Percentiles rank a stretch among this genome's conserved stretches.
Evolutionary conservation across 208 protist species (phyloP).

Genomic region (Trypanosoma lewisi): DNA sequence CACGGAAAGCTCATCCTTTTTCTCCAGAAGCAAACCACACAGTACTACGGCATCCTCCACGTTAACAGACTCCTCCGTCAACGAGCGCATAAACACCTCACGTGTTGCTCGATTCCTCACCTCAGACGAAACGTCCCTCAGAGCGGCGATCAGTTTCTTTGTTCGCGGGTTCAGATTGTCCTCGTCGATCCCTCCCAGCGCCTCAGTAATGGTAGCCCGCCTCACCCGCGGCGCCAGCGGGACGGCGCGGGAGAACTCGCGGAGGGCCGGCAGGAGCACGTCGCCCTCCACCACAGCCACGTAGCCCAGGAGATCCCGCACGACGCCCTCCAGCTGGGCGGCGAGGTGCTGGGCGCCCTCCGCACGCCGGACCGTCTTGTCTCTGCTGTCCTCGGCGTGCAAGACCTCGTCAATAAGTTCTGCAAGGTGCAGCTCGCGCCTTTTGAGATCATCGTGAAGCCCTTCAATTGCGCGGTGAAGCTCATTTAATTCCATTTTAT

Average conservation of each 20-base stretch:
- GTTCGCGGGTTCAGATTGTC: conserved; percentile 17
- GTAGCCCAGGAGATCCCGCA: conserved; percentile 50
- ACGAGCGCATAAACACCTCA: conserved; percentile 21
- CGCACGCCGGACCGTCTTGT: conserved; percentile 34
- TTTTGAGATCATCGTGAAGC: conserved; percentile 42
- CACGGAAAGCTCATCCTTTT: conserved; percentile 30
- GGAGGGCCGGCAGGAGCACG: conserved; percentile 45
- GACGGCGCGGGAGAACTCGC: conserved; percentile 30
- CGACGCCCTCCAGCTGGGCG: conserved; percentile 25
- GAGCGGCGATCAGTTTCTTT: conserved; percentile 19
- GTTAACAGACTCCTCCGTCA: conserved; percentile 22
- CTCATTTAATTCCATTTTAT: conserved; percentile 18
- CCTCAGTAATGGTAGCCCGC: neutral
- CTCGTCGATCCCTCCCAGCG: conserved; percentile 10
- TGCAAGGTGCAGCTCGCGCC: conserved; percentile 68
- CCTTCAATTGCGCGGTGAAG: conserved; percentile 25
- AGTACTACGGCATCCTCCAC: conserved; percentile 37
- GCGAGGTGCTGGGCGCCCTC: conserved; percentile 35
- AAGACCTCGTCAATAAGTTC: conserved; percentile 81
- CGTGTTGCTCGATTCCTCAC: conserved; percentile 11
- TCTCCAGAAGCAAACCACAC: conserved; percentile 27
- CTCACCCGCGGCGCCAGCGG: conserved; percentile 16
- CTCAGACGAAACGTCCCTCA: conserved; percentile 9
- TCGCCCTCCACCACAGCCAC: conserved; percentile 48
- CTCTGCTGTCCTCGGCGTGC: conserved; percentile 44